phyloP scores from a whole-genome alignment of 192 early-diverging fungal species.

The Backusella morwellensis region DNA sequence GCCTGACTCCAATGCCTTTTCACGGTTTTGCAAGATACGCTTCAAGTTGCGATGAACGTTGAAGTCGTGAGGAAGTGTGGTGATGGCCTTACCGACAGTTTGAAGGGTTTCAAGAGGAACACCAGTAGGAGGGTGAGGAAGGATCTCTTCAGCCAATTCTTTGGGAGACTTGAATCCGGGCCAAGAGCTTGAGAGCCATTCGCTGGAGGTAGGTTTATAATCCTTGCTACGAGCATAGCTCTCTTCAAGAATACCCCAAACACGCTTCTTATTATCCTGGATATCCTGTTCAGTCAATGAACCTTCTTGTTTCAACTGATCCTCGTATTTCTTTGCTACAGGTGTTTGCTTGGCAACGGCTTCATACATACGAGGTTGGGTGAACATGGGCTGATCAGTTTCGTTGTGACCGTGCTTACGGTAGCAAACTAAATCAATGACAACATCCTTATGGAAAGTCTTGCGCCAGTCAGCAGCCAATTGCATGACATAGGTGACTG shows the following conservation, averaged over 20 bases:
- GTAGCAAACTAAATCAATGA: constrained; percentile 97
- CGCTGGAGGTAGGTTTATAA: constrained; percentile 85
- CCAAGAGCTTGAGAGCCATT: constrained; percentile 97
- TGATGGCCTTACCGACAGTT: constrained; percentile 81
- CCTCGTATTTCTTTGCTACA: constrained; percentile 82
- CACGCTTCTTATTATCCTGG: constrained; percentile 84
- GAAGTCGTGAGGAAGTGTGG: constrained; percentile 81
- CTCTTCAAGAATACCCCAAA: constrained; percentile 93
- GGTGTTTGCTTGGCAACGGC: constrained; percentile 83
- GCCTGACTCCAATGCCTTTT: constrained; percentile 76
- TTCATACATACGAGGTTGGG: constrained; percentile 97
- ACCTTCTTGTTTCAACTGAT: constrained; percentile 81
- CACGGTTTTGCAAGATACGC: constrained; percentile 81
- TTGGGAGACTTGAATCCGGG: constrained; percentile 79
- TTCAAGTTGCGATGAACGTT: constrained; percentile 83
- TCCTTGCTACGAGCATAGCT: constrained; percentile 86
- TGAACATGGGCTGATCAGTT: constrained; percentile 98
- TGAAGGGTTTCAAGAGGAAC: constrained; percentile 70
- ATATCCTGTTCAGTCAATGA: constrained; percentile 84
- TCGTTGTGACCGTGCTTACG: constrained; percentile 99
- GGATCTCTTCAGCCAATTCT: constrained; percentile 67
- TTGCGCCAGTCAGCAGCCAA: constrained; percentile 96
- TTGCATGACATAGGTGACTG: constrained; percentile 92
- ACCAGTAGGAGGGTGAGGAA: constrained; percentile 74
- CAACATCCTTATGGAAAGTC: constrained; percentile 94